Evolutionary conservation across 2,329 filamentous ascomycete species (phyloP).

Genomic region (Diaporthe helianthi): DNA sequence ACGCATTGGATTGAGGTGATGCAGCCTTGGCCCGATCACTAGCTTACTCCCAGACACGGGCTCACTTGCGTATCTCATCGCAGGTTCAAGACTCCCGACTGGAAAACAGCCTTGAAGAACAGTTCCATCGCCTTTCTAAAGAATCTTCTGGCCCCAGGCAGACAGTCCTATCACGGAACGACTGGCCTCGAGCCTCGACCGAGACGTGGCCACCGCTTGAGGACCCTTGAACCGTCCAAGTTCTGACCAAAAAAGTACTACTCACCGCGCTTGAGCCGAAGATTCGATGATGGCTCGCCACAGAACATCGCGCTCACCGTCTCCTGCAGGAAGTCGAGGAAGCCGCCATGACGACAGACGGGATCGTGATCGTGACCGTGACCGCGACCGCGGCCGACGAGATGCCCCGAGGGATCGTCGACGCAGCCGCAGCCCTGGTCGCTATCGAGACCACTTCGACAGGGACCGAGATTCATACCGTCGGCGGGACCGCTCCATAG

Average conservation of each 20-base stretch:
- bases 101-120: background rate
- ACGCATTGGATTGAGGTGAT: background rate
- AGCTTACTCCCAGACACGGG: background rate
- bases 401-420: conserved; percentile 61
- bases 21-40: conserved; percentile 3
- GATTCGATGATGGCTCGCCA: conserved; percentile 63
- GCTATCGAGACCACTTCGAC: conserved; percentile 62
- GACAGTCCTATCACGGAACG: background rate
- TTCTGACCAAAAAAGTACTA: conserved; percentile 41
- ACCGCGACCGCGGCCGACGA: conserved; percentile 55
- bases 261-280: conserved; percentile 45
- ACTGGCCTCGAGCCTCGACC: conserved; percentile 18
- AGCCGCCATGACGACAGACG: conserved; percentile 59
- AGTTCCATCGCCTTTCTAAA: background rate
- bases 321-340: conserved; percentile 80
- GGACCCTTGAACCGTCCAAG: conserved; percentile 32
- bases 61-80: background rate
- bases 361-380: conserved; percentile 57
- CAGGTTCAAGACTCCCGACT: background rate
- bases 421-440: conserved; percentile 65
- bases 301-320: conserved; percentile 84
- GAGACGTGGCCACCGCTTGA: conserved; percentile 25
- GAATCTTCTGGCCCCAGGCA: conserved; percentile 2
- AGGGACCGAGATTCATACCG: conserved; percentile 62
- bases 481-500: conserved; percentile 74